Evolutionary conservation across 768 basidiomycete species (phyloP).

Genomic region (Suillus tomentosus): DNA sequence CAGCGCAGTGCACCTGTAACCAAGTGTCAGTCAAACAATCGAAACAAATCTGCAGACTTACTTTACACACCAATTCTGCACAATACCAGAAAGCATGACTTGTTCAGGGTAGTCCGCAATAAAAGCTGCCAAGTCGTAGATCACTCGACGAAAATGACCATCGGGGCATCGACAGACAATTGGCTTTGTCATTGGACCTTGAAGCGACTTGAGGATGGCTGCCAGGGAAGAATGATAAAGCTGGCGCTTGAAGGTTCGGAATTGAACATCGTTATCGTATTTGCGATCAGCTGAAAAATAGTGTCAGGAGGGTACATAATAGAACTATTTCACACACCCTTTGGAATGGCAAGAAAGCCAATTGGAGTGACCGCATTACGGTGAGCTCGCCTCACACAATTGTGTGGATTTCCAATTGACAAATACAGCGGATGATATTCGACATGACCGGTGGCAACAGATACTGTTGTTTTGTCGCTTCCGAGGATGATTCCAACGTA

Average conservation of each 20-base stretch:
- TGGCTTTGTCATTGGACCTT: not conserved
- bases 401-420: conserved; percentile 29
- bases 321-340: conserved; percentile 7
- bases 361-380: conserved; percentile 25
- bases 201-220: conserved; percentile 20
- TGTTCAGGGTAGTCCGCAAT: conserved; percentile 47
- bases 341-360: conserved; percentile 33
- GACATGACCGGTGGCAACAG: conserved; percentile 40
- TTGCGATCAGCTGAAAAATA: conserved; percentile 17
- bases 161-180: conserved; percentile 26
- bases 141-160: conserved; percentile 30
- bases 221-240: conserved; percentile 23
- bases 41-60: conserved; percentile 14
- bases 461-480: conserved; percentile 46
- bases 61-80: conserved; percentile 41
- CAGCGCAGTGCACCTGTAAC: conserved; percentile 16
- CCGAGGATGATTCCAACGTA: conserved; percentile 35
- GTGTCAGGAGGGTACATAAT: not conserved
- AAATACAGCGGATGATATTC: conserved; percentile 41
- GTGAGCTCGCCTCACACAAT: conserved; percentile 22
- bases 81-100: conserved; percentile 32
- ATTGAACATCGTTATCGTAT: conserved; percentile 7
- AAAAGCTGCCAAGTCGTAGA: conserved; percentile 38
- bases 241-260: conserved; percentile 26
- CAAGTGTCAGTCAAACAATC: too few species aligned